Conservation (phyloP, 768 basidiomycete species). For the Udeniomyces megalosporus region DNA sequence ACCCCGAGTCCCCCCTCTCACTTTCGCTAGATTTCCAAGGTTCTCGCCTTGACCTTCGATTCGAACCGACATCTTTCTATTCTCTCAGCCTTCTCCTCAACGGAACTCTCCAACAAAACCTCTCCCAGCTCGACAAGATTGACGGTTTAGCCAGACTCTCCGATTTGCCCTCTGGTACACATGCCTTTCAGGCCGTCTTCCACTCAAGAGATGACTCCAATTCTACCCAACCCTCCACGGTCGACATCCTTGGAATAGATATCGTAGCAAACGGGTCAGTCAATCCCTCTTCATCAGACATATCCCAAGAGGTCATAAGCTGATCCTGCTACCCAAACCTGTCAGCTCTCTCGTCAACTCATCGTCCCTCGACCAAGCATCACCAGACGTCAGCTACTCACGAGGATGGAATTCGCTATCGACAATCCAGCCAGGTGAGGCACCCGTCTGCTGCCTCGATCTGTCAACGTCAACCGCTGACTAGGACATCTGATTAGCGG, state of each 20-base stretch:
- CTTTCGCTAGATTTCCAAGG: not conserved
- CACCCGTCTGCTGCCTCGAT: no score
- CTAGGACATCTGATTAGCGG: not conserved
- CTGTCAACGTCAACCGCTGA: no score
- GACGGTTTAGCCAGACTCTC: not conserved
- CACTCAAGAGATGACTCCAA: not conserved
- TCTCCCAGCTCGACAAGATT: not conserved
- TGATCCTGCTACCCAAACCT: no score
- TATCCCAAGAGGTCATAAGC: no score
- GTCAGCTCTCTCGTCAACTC: not conserved
- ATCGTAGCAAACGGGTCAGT: not conserved
- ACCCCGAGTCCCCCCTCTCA: not conserved
- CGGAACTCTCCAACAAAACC: not conserved
- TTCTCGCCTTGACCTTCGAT: not conserved
- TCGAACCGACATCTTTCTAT: not conserved
- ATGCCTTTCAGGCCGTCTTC: not conserved
- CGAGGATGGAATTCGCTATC: no score
- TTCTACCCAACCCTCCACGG: no score
- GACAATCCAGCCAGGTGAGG: no score
- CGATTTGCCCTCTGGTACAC: not conserved
- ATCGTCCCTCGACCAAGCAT: no score
- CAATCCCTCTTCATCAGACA: no score
- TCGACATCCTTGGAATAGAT: conserved; percentile 1
- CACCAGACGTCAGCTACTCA: no score
- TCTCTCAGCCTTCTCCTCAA: conserved; percentile 6